Percentiles rank a stretch among this genome's conserved stretches.
Conservation (phyloP, 352 stramenopile genomes). For the Phytophthora ramorum region DNA sequence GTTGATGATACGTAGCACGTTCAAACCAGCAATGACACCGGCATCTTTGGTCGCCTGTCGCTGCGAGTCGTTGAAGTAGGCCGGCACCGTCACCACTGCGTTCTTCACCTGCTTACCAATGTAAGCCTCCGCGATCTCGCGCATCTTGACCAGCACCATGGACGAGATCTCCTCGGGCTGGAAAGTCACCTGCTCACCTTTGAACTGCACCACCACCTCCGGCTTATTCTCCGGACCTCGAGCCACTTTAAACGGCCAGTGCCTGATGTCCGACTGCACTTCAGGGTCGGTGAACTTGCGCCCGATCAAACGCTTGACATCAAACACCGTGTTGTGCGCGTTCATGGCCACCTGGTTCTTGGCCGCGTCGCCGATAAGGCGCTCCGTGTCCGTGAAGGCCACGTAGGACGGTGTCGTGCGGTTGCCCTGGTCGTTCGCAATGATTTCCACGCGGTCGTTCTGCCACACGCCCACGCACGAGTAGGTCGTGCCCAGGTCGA, state of each 20-base stretch:
- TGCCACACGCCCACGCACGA: constrained; percentile 98
- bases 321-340: constrained; percentile 95
- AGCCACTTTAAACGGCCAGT: constrained; percentile 77
- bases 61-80: constrained; percentile 97
- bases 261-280: constrained; percentile 86
- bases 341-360: constrained; percentile 96
- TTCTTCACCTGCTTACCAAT: constrained; percentile 74
- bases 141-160: constrained; percentile 84
- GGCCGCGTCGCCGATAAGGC: constrained; percentile 95
- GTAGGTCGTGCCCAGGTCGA: constrained; percentile 98
- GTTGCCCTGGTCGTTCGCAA: constrained; percentile 96
- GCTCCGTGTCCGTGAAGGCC: constrained; percentile 94
- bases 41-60: constrained; percentile 95
- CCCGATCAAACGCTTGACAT: constrained; percentile 97
- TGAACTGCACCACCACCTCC: constrained; percentile 76
- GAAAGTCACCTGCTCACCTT: constrained; percentile 75
- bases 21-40: constrained; percentile 91
- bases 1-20: constrained; percentile 96
- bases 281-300: constrained; percentile 92
- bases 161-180: constrained; percentile 86
- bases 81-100: constrained; percentile 96
- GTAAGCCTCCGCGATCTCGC: constrained; percentile 68
- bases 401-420: constrained; percentile 96
- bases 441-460: constrained; percentile 97
- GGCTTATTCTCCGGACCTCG: constrained; percentile 68